Evolutionary conservation across 1,284 basidiomycete genomes (phyloP).

Genomic region (Amylostereum areolatum): DNA sequence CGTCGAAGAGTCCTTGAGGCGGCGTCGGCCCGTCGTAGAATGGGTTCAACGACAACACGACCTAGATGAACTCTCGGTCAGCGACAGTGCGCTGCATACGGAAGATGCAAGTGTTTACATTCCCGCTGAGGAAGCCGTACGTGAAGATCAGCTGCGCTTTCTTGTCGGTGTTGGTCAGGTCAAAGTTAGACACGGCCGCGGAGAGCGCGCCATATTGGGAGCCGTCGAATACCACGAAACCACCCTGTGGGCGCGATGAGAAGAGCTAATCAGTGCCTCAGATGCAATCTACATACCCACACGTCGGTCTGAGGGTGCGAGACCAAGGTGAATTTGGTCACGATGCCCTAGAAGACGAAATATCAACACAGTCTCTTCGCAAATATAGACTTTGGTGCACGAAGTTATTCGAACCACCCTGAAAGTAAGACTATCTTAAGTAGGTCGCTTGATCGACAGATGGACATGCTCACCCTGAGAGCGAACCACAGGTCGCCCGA

Average conservation of each 20-base stretch:
- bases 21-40: slow-evolving; percentile 12
- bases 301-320: slow-evolving; percentile 1
- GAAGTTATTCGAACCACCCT: slow-evolving; percentile 7
- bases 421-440: not conserved
- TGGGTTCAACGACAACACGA: not conserved
- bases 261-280: not conserved
- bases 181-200: slow-evolving; percentile 1
- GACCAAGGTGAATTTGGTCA: slow-evolving; percentile 4
- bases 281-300: not conserved
- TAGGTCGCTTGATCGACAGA: not conserved
- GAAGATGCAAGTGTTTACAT: not conserved
- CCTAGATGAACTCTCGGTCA: not conserved
- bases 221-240: not conserved
- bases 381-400: not conserved
- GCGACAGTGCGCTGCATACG: not conserved
- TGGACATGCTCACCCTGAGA: not conserved
- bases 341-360: slow-evolving; percentile 1
- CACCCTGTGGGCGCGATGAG: not conserved
- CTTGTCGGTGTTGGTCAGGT: not conserved
- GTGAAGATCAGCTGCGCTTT: slow-evolving; percentile 1
- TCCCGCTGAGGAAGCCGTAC: not conserved
- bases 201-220: not conserved
- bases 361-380: not conserved
- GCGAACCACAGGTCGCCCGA: slow-evolving; percentile 41
- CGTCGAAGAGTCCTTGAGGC: slow-evolving; percentile 10